Percentiles rank a stretch among this genome's conserved stretches.
Conservation (phyloP, 768 basidiomycete species). For the Tricholoma furcatifolium region DNA sequence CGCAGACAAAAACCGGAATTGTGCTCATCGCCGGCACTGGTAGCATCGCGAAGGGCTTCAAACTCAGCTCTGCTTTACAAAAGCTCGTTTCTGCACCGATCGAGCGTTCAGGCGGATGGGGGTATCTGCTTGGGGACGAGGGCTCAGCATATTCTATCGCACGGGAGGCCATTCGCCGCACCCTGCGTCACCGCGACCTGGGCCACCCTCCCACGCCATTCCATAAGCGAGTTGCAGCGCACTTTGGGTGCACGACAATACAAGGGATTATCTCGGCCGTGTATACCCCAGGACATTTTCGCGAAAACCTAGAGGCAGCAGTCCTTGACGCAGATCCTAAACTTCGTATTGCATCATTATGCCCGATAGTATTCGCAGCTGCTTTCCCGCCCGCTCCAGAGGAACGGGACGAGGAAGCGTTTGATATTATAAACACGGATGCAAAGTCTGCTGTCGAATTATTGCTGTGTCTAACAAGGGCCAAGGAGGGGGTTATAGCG, state of each 20-base stretch:
- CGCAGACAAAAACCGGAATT: conserved; percentile 18
- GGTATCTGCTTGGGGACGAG: conserved; percentile 26
- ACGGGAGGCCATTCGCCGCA: conserved; percentile 21
- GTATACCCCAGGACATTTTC: conserved; percentile 17
- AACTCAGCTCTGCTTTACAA: conserved; percentile 9
- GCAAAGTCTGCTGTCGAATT: conserved; percentile 16
- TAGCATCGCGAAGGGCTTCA: conserved; percentile 22
- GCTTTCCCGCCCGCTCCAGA: conserved; percentile 16
- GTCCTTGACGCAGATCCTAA: conserved; percentile 21
- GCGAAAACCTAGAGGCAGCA: conserved; percentile 2
- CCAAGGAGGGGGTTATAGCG: conserved; percentile 2
- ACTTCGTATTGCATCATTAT: conserved; percentile 23
- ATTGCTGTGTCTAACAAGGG: conserved; percentile 8
- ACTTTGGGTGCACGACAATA: conserved; percentile 20
- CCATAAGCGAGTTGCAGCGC: conserved; percentile 15
- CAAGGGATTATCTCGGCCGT: conserved; percentile 22
- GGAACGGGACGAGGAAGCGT: conserved; percentile 17
- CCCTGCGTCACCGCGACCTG: conserved; percentile 16
- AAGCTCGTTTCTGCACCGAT: conserved; percentile 14
- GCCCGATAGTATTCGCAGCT: conserved; percentile 16
- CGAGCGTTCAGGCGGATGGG: conserved; percentile 24
- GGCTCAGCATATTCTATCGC: conserved; percentile 25
- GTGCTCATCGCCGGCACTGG: conserved; percentile 25
- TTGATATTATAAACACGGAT: conserved; percentile 18
- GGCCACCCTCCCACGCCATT: conserved; percentile 18